Evolutionary conservation across 164 flowering plant genomes (phyloP).

Genomic region (Tetrastigma voinierianum): DNA sequence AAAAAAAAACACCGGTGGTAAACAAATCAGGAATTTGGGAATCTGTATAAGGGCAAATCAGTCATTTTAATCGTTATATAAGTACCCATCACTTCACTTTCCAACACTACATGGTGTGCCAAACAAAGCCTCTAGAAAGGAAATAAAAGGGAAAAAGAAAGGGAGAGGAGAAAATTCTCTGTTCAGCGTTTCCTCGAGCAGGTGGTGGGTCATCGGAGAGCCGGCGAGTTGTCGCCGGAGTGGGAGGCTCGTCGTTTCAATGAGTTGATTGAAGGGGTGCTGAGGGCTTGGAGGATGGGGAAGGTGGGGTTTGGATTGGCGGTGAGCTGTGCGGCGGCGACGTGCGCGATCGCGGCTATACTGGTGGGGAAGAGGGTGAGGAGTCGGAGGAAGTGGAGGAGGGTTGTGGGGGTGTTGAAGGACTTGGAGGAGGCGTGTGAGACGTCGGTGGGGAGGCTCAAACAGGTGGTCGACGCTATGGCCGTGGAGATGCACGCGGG

Average conservation of each 20-base stretch:
- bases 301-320: conserved; percentile 60
- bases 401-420: conserved; percentile 59
- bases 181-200: conserved; percentile 28
- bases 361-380: conserved; percentile 60
- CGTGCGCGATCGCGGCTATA: conserved; percentile 70
- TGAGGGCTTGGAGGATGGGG: conserved; percentile 45
- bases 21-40: conserved; percentile 24
- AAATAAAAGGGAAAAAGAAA: too few species aligned
- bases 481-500: conserved; percentile 99
- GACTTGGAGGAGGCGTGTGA: conserved; percentile 72
- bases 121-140: background rate
- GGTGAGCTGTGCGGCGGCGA: conserved; percentile 62
- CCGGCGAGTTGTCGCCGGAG: background rate
- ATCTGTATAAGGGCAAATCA: conserved; percentile 32
- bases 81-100: conserved; percentile 41
- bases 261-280: conserved; percentile 3
- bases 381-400: conserved; percentile 69
- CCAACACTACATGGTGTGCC: conserved; percentile 25
- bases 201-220: background rate
- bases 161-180: conserved; percentile 12
- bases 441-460: conserved; percentile 55
- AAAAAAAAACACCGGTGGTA: conserved; percentile 7
- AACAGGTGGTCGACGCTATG: conserved; percentile 87
- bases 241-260: conserved; percentile 3
- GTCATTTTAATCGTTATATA: conserved; percentile 28